Evolutionary conservation across 192 early-diverging fungal genomes (phyloP), one percentile per base, ranked within the genome.

Genomic region (Phlyctochytrium planicorne): DNA sequence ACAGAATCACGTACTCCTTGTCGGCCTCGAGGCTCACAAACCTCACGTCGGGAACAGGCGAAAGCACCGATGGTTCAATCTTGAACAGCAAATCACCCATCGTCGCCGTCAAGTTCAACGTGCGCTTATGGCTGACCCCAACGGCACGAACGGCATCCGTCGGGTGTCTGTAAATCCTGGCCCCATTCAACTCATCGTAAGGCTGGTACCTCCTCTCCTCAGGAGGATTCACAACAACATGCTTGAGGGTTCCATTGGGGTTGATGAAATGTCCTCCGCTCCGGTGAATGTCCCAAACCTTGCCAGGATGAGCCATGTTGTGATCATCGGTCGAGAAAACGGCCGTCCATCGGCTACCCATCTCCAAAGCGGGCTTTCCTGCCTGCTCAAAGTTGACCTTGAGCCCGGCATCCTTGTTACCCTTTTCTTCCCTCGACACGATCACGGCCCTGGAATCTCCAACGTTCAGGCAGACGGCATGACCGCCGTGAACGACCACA

Each of bases 51-150:
- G 85, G 85, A 0, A 72, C 35, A 36, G 74, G 71, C 12, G 57
- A 70, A 40, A 87, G 64, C 1, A 87, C 77, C 2, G 83, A 77
- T 3, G 85, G 85, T 47, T 84, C 79, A 50, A 87, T 77, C 61
- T 87, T 87, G 72, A 86, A 87, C 12, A 87, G 59, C 31, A 87
- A 53, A 57, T 87, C 85, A 47, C 85, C 85, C 84, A 87, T 87
- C 20, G 85, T 87, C 0, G 78, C 81, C 23, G 83, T 76, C 56
- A 87, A 72, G 74, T 87, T 87, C 33, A 87, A 71, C 1, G 85
- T 87, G 36, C 85, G 72, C 12, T 73, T 55, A 67, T 87, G 77
- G 12, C 75, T 78, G n/a, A 83, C 80, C 10, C 85, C 85, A 34
- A 87, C 79, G 24, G 74, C 67, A 20, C 67, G 62, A 12, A 87